phyloP scores from a whole-genome alignment of 768 basidiomycete genomes.

The Strobilomyces dryophilus region DNA sequence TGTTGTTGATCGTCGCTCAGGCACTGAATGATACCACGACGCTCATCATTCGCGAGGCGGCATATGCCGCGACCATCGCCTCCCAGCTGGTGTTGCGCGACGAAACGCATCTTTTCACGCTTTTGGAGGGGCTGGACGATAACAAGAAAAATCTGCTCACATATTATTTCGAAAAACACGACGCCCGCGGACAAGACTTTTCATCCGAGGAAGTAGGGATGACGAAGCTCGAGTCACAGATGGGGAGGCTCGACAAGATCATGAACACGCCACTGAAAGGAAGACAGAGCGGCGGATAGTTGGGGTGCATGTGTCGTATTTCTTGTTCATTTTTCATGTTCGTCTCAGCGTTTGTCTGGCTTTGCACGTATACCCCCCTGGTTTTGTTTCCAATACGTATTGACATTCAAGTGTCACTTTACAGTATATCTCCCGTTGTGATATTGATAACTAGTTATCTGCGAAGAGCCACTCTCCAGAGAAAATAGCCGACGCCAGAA shows the following conservation, averaged over 20 bases:
- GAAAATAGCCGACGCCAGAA: constrained; percentile 54
- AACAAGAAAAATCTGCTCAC: constrained; percentile 89
- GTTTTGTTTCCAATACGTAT: constrained; percentile 12
- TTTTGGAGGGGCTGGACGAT: constrained; percentile 79
- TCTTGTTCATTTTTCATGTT: not conserved
- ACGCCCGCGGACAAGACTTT: constrained; percentile 51
- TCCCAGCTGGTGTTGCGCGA: constrained; percentile 80
- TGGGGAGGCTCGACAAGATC: constrained; percentile 73
- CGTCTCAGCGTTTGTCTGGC: not conserved
- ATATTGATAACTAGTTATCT: constrained; percentile 13
- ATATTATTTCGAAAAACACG: constrained; percentile 87
- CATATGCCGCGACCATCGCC: constrained; percentile 77
- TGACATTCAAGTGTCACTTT: constrained; percentile 1
- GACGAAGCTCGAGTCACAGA: constrained; percentile 74
- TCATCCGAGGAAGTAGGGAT: constrained; percentile 40
- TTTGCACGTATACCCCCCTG: constrained; percentile 9
- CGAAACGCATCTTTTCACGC: constrained; percentile 76
- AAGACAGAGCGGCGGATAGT: constrained; percentile 13
- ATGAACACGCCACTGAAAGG: constrained; percentile 64
- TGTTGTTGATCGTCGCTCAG: constrained; percentile 33
- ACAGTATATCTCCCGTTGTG: constrained; percentile 7
- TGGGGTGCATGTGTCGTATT: not conserved
- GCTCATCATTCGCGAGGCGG: constrained; percentile 79
- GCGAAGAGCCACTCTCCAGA: constrained; percentile 29
- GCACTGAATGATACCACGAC: constrained; percentile 68